Evolutionary conservation across 2,329 filamentous ascomycete species (phyloP).

Genomic region (Gaeumannomyces sp.): DNA sequence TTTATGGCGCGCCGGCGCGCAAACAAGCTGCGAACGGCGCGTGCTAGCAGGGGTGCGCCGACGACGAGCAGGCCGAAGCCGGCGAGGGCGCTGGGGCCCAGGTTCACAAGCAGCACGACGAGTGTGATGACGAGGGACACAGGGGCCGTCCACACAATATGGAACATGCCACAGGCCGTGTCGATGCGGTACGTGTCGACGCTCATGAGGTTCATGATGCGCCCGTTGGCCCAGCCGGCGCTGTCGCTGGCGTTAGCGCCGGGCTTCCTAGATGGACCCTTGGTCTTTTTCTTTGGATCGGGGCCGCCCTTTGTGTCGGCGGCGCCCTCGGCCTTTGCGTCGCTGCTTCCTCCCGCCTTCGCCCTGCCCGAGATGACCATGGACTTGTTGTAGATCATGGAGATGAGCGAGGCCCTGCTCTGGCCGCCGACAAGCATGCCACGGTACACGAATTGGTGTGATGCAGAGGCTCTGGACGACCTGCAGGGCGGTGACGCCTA

Average conservation of each 20-base stretch:
- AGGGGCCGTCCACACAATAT: slow-evolving; percentile 85
- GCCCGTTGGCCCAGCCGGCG: slow-evolving; percentile 84
- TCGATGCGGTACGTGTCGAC: slow-evolving; percentile 92
- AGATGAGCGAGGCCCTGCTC: slow-evolving; percentile 72
- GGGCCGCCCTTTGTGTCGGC: slow-evolving; percentile 29
- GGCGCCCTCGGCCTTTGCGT: slow-evolving; percentile 24
- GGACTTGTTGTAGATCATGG: slow-evolving; percentile 84
- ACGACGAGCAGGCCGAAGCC: slow-evolving; percentile 79
- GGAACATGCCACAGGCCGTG: slow-evolving; percentile 80
- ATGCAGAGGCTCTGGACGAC: slow-evolving; percentile 71
- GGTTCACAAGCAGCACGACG: slow-evolving; percentile 73
- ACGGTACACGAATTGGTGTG: slow-evolving; percentile 87
- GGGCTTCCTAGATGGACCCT: slow-evolving; percentile 30
- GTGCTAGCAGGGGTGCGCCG: slow-evolving; percentile 70
- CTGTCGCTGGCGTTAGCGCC: slow-evolving; percentile 50
- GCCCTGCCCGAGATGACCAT: slow-evolving; percentile 85
- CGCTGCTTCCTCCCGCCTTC: slow-evolving; percentile 64
- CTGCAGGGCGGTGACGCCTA: slow-evolving; percentile 85
- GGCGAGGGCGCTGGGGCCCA: slow-evolving; percentile 83
- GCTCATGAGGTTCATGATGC: slow-evolving; percentile 89
- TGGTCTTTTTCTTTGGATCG: slow-evolving; percentile 26
- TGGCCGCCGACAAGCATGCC: slow-evolving; percentile 91
- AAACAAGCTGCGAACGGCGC: slow-evolving; percentile 72
- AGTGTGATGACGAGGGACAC: slow-evolving; percentile 73
- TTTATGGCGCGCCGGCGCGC: slow-evolving; percentile 73